Percentiles rank a stretch among this genome's conserved stretches.
phyloP scores from a whole-genome alignment of 2,329 filamentous ascomycete species.

The Eutypa lata region DNA sequence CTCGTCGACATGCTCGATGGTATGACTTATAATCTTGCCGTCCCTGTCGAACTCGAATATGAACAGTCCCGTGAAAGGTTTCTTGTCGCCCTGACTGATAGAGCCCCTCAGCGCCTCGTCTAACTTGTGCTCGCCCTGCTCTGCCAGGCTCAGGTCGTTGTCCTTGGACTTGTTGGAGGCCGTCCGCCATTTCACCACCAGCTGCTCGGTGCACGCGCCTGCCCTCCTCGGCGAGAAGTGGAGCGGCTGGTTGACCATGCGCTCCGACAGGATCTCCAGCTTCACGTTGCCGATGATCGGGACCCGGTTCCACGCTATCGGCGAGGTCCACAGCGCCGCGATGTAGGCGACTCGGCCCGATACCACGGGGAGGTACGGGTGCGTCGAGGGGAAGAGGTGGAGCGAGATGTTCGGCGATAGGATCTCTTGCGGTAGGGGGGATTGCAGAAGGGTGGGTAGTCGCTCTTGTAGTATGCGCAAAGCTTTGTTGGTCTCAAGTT shows the following conservation, averaged over 20 bases:
- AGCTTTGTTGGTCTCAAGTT: constrained; percentile 39
- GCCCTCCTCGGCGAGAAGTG: constrained; percentile 45
- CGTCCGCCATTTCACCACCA: constrained; percentile 89
- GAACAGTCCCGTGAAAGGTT: constrained; percentile 87
- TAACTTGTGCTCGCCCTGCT: constrained; percentile 31
- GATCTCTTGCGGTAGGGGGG: constrained; percentile 69
- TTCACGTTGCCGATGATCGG: constrained; percentile 88
- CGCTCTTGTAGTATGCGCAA: constrained; percentile 63
- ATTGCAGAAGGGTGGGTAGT: constrained; percentile 64
- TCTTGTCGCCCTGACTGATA: constrained; percentile 55
- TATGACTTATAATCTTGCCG: constrained; percentile 80
- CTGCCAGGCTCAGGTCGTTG: constrained; percentile 23
- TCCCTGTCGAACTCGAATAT: constrained; percentile 92
- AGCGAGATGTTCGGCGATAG: constrained; percentile 72
- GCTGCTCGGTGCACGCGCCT: constrained; percentile 68
- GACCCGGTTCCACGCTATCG: constrained; percentile 90
- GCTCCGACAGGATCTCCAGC: constrained; percentile 83
- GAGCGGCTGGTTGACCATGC: constrained; percentile 66
- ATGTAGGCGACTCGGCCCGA: constrained; percentile 87
- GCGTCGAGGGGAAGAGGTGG: constrained; percentile 70
- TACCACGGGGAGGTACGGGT: constrained; percentile 88
- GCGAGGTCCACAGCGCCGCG: constrained; percentile 92
- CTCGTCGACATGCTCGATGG: constrained; percentile 89
- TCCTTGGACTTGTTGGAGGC: constrained; percentile 44
- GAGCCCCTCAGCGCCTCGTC: constrained; percentile 32